phyloP scores from a whole-genome alignment of 495 filamentous ascomycete species.

The Penicillium antarcticum region DNA sequence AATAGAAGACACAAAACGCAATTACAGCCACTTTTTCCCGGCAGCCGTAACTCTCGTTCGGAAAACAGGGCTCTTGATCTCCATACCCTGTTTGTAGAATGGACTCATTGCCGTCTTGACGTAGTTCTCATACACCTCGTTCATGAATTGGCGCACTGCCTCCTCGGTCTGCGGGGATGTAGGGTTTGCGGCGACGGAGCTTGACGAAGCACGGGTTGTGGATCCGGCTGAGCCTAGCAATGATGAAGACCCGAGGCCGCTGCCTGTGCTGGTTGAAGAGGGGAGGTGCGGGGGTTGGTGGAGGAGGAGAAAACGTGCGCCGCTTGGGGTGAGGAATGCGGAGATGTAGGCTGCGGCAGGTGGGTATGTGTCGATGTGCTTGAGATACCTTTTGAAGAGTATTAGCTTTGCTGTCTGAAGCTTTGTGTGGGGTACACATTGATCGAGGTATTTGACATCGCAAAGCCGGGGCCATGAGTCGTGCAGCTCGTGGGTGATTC shows the following conservation, averaged over 20 bases:
- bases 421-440: neutral
- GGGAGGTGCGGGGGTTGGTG: constrained; percentile 64
- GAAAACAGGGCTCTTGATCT: constrained; percentile 83
- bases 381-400: constrained; percentile 70
- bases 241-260: constrained; percentile 31
- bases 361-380: constrained; percentile 89
- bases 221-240: constrained; percentile 27
- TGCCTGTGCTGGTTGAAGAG: constrained; percentile 23
- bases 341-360: constrained; percentile 75
- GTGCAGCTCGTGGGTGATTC: neutral
- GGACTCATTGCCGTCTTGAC: constrained; percentile 97
- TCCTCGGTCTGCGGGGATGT: constrained; percentile 87
- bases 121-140: constrained; percentile 90
- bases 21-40: constrained; percentile 85
- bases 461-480: neutral
- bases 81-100: constrained; percentile 80
- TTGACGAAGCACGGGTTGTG: constrained; percentile 51
- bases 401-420: constrained; percentile 6
- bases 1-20: neutral
- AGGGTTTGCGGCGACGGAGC: constrained; percentile 73
- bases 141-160: constrained; percentile 88
- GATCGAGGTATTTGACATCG: too few species aligned
- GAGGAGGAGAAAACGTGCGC: constrained; percentile 79
- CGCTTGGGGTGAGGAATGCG: constrained; percentile 76
- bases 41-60: constrained; percentile 74